Conservation (phyloP, 805 yeast genomes). For the Teunomyces gatunensis region DNA sequence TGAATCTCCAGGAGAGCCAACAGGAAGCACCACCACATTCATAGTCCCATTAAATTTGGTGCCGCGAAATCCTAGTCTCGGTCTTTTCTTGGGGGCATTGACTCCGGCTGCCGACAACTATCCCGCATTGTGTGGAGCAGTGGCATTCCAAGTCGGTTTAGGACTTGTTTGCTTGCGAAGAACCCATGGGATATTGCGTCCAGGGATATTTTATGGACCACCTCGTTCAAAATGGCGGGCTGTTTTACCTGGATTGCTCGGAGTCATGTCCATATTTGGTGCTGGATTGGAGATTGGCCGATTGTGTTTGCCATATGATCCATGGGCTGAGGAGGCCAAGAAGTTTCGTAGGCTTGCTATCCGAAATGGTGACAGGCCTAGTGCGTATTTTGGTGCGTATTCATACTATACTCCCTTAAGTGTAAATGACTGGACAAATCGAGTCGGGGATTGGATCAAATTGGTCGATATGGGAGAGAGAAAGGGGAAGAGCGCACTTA, state of each 20-base stretch:
- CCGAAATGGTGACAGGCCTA: conserved; percentile 46
- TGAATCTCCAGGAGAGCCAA: conserved; percentile 2
- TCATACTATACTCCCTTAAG: conserved; percentile 53
- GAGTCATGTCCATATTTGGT: conserved; percentile 49
- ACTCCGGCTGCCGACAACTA: conserved; percentile 70
- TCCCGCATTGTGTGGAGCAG: conserved; percentile 50
- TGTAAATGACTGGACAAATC: conserved; percentile 31
- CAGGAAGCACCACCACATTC: conserved; percentile 2
- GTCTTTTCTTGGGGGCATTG: conserved; percentile 58
- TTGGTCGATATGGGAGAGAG: conserved; percentile 2
- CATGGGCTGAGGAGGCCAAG: conserved; percentile 71
- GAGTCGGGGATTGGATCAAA: conserved; percentile 16
- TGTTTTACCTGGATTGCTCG: conserved; percentile 24
- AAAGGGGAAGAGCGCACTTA: conserved; percentile 4
- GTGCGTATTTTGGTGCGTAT: conserved; percentile 68
- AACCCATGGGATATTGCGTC: conserved; percentile 15
- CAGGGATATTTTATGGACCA: background rate
- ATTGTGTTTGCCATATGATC: conserved; percentile 49
- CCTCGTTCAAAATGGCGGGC: conserved; percentile 12
- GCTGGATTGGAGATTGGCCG: conserved; percentile 58
- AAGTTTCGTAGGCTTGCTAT: conserved; percentile 50
- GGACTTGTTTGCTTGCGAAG: conserved; percentile 35
- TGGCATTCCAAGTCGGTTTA: conserved; percentile 51
- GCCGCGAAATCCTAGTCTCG: conserved; percentile 13
- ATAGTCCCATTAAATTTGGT: conserved; percentile 3